Evolutionary conservation across 345 rosid genomes (phyloP).

Genomic region (Boechera retrofracta): DNA sequence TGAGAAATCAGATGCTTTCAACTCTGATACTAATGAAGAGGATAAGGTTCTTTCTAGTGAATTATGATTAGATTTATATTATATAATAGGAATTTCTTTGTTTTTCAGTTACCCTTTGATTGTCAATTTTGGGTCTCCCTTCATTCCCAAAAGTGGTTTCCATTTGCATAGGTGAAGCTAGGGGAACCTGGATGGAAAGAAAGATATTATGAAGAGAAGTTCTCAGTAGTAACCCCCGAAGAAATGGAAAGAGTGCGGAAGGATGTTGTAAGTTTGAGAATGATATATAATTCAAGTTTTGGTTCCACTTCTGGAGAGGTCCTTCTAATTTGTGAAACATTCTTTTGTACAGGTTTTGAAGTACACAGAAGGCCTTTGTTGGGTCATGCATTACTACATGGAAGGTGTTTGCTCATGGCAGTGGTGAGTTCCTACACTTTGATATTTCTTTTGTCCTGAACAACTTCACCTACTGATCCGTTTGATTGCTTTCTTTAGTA

Average conservation of each 20-base stretch:
- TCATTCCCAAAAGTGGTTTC: conserved; percentile 24
- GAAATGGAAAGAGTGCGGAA: conserved; percentile 77
- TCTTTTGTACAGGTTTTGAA: conserved; percentile 63
- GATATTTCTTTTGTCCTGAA: conserved; percentile 2
- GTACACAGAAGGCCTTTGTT: conserved; percentile 93
- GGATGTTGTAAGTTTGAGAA: conserved; percentile 80
- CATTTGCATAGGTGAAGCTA: conserved; percentile 66
- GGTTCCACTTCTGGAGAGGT: conserved; percentile 1
- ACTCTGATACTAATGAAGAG: conserved; percentile 65
- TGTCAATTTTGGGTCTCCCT: conserved; percentile 14
- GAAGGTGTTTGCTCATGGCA: conserved; percentile 99
- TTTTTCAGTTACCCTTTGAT: conserved; percentile 5
- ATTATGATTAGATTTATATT: background rate
- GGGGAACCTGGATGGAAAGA: conserved; percentile 99
- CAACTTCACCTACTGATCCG: background rate
- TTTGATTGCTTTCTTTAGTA: conserved; percentile 14
- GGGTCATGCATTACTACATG: conserved; percentile 98
- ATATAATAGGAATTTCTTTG: conserved; percentile 1
- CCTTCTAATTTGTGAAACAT: conserved; percentile 33
- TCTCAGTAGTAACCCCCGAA: conserved; percentile 63
- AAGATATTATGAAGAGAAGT: conserved; percentile 93
- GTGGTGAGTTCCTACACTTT: conserved; percentile 61
- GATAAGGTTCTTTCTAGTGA: conserved; percentile 69
- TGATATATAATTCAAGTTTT: conserved; percentile 5
- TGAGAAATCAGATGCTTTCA: conserved; percentile 83